Evolutionary conservation across 495 filamentous ascomycete genomes (phyloP).

Genomic region (Aspergillus bertholletiae): DNA sequence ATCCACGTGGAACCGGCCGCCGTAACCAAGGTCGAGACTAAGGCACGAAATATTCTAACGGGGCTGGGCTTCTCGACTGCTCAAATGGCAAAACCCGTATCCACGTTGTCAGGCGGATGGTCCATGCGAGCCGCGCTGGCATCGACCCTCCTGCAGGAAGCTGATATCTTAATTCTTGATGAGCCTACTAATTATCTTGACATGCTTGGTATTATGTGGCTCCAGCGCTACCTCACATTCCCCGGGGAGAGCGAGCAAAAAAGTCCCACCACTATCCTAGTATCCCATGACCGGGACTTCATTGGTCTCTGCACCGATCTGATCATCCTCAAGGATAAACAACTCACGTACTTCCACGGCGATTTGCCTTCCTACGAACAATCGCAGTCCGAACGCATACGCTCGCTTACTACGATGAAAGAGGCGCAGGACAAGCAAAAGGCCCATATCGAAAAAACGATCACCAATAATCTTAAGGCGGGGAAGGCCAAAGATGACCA

Average conservation of each 20-base stretch:
- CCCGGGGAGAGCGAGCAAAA: constrained; percentile 38
- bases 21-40: too few relatives aligned
- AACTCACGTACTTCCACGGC: constrained; percentile 47
- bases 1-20: too few relatives aligned
- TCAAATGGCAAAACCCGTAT: constrained; percentile 51
- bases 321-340: constrained; percentile 67
- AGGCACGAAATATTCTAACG: constrained; percentile 59
- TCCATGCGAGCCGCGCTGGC: constrained; percentile 69
- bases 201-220: constrained; percentile 77
- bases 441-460: constrained; percentile 71
- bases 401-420: constrained; percentile 67
- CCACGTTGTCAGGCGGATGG: constrained; percentile 75
- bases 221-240: constrained; percentile 63
- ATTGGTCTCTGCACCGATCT: constrained; percentile 71
- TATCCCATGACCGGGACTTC: constrained; percentile 80
- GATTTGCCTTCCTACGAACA: constrained; percentile 66
- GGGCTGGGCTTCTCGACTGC: constrained; percentile 71
- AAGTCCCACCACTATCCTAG: constrained; percentile 62
- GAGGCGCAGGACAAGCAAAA: constrained; percentile 75
- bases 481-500: constrained; percentile 72
- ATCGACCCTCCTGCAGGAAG: constrained; percentile 60
- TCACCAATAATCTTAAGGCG: constrained; percentile 62
- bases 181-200: constrained; percentile 87
- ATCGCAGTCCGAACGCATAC: constrained; percentile 59
- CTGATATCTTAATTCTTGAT: constrained; percentile 79